Base-by-base conservation (phyloP, 176 grass and related monocot species). In the Puccinellia tenuiflora region DNA sequence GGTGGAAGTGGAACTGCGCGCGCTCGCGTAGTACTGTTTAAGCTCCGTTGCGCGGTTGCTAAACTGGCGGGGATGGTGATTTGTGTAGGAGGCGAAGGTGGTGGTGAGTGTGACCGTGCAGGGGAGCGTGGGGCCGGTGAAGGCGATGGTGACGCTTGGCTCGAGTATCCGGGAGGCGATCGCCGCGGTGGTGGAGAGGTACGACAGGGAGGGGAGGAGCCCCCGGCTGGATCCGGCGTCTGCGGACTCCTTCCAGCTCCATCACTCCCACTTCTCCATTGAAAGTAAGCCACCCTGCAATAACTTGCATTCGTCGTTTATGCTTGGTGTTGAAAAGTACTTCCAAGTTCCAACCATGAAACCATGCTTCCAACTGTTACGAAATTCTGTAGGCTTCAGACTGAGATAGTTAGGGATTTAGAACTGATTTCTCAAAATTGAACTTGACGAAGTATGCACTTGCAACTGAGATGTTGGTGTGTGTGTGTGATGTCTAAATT, bases 91-190 rank as follows among this genome's bases (percentile, higher is more conserved):
- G 63, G 85, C 83, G 7, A 98, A 95, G 82, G 92, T 98, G 82
- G 70, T 98, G 68, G 71, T 98, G 50, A 98, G 80, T 71, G 95
- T 98, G 72, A 90, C 86, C 15, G 95, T 98, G 64, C 86, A 98
- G 82, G 95, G 95, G 42, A 98, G 90, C 22, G 81, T 83, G 7
- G 95, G 96, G 29, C 92, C 96, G 15, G 82, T 98, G 46, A 94
- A 80, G 86, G 90, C 90, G 30, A 87, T 95, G 85, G 90, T 98
- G 25, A 85, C 56, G 45, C 76, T 93, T 1, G 85, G 88, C 50
- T 83, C 82, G n/a, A 95, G 86, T 52, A 87, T 98, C 26, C 82
- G 88, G 28, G 90, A 98, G 40, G 88, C 90, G 37, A 98, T 98
- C 48, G 71, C 86, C 0, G 86, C 79, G 4, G 86, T 98, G 16